These are phyloP conservation scores for Solanum sejunctum DNA, from an alignment of 257 asterid species.

Conservation along the genomic window DNA sequence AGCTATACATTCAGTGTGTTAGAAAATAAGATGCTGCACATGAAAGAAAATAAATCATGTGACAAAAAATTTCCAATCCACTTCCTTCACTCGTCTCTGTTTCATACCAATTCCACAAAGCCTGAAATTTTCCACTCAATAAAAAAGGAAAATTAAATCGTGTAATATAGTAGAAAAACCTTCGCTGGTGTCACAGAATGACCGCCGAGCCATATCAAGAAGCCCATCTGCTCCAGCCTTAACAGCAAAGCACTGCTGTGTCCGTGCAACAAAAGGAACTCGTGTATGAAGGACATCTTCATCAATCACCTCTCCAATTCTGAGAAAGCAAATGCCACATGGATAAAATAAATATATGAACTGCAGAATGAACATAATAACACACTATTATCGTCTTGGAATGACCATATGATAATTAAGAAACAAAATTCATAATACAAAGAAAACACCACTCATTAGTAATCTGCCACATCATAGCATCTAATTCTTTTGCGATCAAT, in stretches of 20 bases:
- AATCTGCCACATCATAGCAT: neutral
- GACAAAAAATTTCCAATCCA: constrained; percentile 17
- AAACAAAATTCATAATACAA: neutral
- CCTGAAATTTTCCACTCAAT: neutral
- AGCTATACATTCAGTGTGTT: constrained; percentile 42
- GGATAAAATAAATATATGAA: neutral
- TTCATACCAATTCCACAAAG: neutral
- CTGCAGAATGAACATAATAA: neutral
- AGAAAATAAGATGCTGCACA: constrained; percentile 17
- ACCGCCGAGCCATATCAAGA: constrained; percentile 87
- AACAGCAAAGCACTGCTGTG: constrained; percentile 97
- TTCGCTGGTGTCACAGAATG: constrained; percentile 97
- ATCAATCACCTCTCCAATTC: constrained; percentile 92
- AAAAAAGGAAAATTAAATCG: neutral
- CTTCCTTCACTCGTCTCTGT: neutral
- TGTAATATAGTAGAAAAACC: constrained; percentile 31
- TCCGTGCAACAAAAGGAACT: constrained; percentile 88
- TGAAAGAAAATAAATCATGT: neutral
- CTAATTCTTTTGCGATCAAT: neutral
- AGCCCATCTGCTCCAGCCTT: constrained; percentile 94
- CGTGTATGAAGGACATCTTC: constrained; percentile 95
- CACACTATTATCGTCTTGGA: neutral
- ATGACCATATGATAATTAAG: neutral
- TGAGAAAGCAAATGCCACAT: constrained; percentile 5
- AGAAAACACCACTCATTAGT: neutral